phyloP scores from a whole-genome alignment of 129 eudicot species.

The Dittrichia graveolens region DNA sequence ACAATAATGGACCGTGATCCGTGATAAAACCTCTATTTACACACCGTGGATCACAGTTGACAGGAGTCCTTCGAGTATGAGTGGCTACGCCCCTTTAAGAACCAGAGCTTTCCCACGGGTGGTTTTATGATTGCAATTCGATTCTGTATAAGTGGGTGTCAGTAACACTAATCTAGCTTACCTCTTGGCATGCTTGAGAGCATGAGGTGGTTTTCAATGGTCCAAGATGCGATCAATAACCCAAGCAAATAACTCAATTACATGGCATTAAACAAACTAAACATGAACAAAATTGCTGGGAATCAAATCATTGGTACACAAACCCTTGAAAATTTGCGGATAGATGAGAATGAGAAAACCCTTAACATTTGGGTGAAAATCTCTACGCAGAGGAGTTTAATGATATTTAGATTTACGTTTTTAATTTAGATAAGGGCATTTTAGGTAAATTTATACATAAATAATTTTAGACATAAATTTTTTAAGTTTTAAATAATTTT shows the following conservation, averaged over 20 bases:
- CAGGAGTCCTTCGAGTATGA: constrained; percentile 95
- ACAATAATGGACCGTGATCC: constrained; percentile 83
- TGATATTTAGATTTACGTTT: too few species aligned
- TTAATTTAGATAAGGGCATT: too few species aligned
- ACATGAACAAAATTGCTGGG: constrained; percentile 93
- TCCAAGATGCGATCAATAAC: constrained; percentile 89
- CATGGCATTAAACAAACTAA: constrained; percentile 61
- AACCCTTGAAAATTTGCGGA: constrained; percentile 97
- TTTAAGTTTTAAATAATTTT: too few species aligned
- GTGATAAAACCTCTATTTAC: constrained; percentile 86
- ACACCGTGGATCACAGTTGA: constrained; percentile 83
- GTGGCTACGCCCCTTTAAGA: constrained; percentile 96
- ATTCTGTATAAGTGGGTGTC: constrained; percentile 69
- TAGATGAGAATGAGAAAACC: constrained; percentile 8
- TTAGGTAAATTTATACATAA: too few species aligned
- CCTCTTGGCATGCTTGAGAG: constrained; percentile 98
- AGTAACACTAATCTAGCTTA: constrained; percentile 62
- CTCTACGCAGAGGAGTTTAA: too few species aligned
- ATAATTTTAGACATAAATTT: too few species aligned
- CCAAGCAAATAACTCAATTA: constrained; percentile 87
- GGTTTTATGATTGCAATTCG: constrained; percentile 57
- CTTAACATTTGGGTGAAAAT: too few species aligned
- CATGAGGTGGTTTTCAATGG: constrained; percentile 80
- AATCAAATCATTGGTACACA: constrained; percentile 87
- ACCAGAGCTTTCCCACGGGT: constrained; percentile 65